Base-by-base conservation (phyloP, 495 filamentous ascomycete genomes). In the Trypethelium eluteriae region DNA sequence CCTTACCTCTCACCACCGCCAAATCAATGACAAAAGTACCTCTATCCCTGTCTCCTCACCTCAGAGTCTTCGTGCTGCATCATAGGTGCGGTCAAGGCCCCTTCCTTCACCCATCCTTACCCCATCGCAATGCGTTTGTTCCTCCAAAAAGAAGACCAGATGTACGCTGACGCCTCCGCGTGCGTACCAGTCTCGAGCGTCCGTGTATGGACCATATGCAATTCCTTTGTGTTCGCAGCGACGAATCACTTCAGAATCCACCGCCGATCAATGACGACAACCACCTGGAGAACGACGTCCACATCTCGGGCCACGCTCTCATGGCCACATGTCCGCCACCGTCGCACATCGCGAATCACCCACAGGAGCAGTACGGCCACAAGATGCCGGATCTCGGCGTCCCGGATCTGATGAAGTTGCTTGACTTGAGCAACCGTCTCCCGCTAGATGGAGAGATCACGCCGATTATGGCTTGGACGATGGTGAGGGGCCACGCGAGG, bases 171-270 rank as follows among this genome's bases (percentile, higher is more conserved):
- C 64, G 63, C 64, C 61, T 63, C 32, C 49, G 46, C 35, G 44
- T 39, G 4, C 16, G 25, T 36, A 7, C 3, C 78, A 97, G 93
- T 76, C 87, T 98, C 76, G 94, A 98, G 82, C 85, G 86, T 70
- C 92, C 92, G 10, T 98, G 94, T 82, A 93, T 95, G 82, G 89
- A 94, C 73, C 94, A 98, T 77, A 89, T 93, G 74, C 89, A 91
- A 70, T 90, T 85, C 78, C 81, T 90, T 67, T 76, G 88, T 67
- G 83, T 87, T 66, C 78, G 83, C 38, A 80, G 83, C 62, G 76
- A 78, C 74, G 83, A 84, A 65, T 64, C 80, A 64, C 75, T 78
- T 18, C 80, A 83, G 62, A 80, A 80, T 46, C 64, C 71, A 9
- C 53, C 53, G 5, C 53, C 53, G 7, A 14, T 36, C 53, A 59